Evolutionary conservation across 1,139 yeast species (phyloP).

Genomic region (Pichia sp.): DNA sequence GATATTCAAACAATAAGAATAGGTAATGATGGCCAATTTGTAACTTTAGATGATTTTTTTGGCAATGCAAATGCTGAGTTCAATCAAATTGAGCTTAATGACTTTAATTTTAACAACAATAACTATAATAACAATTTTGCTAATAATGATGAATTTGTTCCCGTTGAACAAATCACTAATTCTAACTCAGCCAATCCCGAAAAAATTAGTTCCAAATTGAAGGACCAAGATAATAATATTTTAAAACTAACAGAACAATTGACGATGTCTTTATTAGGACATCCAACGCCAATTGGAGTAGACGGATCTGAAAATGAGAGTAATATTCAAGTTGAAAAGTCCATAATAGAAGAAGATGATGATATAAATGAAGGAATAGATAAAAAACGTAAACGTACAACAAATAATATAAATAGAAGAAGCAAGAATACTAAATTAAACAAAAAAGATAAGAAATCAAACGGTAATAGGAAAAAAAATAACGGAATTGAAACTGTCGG

Average conservation of each 20-base stretch:
- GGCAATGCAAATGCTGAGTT: conserved; percentile 6
- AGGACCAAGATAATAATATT: conserved; percentile 3
- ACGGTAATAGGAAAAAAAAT: conserved; percentile 13
- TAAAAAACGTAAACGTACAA: conserved; percentile 5
- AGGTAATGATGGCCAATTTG: conserved; percentile 24
- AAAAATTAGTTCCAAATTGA: background rate
- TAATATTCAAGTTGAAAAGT: conserved; percentile 11
- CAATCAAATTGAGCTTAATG: conserved; percentile 5
- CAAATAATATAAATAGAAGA: conserved; percentile 5
- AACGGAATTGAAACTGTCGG: conserved; percentile 32
- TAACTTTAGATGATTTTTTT: conserved; percentile 28
- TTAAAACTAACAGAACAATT: conserved; percentile 16
- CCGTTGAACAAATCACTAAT: background rate
- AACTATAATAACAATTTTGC: background rate
- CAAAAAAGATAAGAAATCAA: conserved; percentile 5
- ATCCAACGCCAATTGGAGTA: conserved; percentile 11
- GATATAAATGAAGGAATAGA: conserved; percentile 8
- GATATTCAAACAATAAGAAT: conserved; percentile 26
- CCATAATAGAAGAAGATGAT: conserved; percentile 10
- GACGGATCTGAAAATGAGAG: background rate
- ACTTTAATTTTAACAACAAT: background rate
- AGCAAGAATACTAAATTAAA: conserved; percentile 7
- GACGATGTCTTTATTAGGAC: conserved; percentile 20
- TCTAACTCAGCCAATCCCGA: too few relatives aligned
- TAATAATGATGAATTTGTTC: background rate